Evolutionary conservation across 306 rosid genomes (phyloP).

Genomic region (Glycine tomentella): DNA sequence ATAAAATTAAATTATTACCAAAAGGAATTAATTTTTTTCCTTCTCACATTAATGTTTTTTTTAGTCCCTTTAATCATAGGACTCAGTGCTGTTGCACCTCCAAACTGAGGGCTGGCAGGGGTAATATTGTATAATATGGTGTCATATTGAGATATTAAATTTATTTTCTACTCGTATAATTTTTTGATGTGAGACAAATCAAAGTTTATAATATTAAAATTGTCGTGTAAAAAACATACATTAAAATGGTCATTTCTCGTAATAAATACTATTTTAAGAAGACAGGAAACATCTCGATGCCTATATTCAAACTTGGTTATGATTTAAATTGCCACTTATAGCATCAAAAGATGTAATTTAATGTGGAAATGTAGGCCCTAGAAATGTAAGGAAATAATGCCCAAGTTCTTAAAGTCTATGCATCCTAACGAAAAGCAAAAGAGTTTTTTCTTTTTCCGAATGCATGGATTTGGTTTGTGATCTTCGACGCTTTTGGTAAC

Average conservation of each 20-base stretch:
- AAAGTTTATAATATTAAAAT: background rate
- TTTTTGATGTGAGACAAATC: background rate
- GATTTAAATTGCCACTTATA: background rate
- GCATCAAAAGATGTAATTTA: conserved; percentile 9
- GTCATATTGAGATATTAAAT: background rate
- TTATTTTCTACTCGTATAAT: background rate
- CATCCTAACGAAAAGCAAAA: conserved; percentile 6
- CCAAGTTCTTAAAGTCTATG: background rate
- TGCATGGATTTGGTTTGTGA: conserved; percentile 27
- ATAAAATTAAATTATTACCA: too few species aligned
- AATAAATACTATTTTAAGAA: background rate
- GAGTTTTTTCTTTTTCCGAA: background rate
- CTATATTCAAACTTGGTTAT: too few species aligned
- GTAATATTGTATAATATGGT: background rate
- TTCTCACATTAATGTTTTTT: too few species aligned
- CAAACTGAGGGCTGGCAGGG: too few species aligned
- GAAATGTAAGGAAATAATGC: conserved; percentile 1
- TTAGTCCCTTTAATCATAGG: too few species aligned
- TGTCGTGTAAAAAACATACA: background rate
- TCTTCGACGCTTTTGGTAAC: conserved; percentile 18
- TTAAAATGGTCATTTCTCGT: background rate
- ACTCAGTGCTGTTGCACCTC: too few species aligned
- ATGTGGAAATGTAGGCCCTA: background rate
- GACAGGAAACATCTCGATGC: too few species aligned
- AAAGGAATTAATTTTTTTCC: too few species aligned